These are phyloP conservation scores for Trichaptum fuscoviolaceum DNA, from an alignment of 768 basidiomycete genomes.

Conservation along the genomic window DNA sequence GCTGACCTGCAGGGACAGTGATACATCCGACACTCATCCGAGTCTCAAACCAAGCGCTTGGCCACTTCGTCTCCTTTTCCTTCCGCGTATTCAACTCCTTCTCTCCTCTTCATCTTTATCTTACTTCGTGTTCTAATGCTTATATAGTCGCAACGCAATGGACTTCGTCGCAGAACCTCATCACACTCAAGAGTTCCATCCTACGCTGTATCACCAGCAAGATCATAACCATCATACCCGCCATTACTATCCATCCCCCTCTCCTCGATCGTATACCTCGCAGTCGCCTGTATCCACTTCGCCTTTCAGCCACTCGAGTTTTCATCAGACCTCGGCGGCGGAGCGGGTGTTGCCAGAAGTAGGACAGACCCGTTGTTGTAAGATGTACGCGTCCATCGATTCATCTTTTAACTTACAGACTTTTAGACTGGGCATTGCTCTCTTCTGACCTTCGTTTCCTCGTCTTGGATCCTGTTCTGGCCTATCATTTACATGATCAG, in stretches of 20 bases:
- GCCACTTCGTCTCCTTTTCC: neutral
- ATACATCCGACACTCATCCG: neutral
- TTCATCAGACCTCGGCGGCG: neutral
- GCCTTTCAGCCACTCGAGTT: neutral
- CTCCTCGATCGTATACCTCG: neutral
- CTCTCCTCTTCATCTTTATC: neutral
- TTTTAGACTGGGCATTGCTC: conserved; percentile 79
- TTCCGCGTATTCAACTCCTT: neutral
- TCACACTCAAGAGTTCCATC: neutral
- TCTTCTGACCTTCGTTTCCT: conserved; percentile 73
- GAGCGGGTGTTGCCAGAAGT: conserved; percentile 41
- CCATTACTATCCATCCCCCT: neutral
- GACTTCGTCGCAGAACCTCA: neutral
- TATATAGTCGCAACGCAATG: neutral
- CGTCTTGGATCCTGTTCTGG: conserved; percentile 78
- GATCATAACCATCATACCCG: neutral
- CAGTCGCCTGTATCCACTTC: neutral
- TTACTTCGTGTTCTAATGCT: neutral
- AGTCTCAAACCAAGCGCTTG: neutral
- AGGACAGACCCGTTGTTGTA: conserved; percentile 75
- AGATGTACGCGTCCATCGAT: conserved; percentile 30
- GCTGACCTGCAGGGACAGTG: neutral
- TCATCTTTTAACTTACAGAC: conserved; percentile 29
- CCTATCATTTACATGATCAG: conserved; percentile 65
- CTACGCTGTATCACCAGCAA: neutral